Conservation (phyloP, 441 rosid species). For the Croton setiger region DNA sequence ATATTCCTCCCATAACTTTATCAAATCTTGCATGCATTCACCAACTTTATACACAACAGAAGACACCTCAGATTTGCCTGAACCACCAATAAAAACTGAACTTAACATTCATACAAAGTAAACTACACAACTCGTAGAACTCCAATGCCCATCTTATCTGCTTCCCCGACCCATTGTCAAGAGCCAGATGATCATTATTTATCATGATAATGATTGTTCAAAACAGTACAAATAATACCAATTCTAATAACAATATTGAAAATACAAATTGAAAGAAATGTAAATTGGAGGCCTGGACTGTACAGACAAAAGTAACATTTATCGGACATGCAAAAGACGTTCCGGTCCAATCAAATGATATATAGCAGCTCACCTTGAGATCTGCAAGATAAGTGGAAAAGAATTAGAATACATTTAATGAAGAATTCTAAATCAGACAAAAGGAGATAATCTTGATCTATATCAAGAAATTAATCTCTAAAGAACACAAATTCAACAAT, state of each 20-base stretch:
- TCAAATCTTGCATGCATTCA: conserved; percentile 97
- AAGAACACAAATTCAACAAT: neutral
- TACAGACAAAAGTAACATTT: neutral
- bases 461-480: neutral
- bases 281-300: neutral
- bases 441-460: neutral
- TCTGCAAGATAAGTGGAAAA: conserved; percentile 36
- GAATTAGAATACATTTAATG: conserved; percentile 3
- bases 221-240: conserved; percentile 1
- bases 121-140: conserved; percentile 11
- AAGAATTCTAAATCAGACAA: neutral
- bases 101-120: conserved; percentile 7
- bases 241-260: conserved; percentile 2
- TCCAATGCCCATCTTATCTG: neutral
- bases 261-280: neutral
- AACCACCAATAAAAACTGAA: conserved; percentile 33
- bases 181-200: conserved; percentile 18
- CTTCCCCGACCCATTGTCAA: conserved; percentile 10
- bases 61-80: conserved; percentile 86
- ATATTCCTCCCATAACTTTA: conserved; percentile 91
- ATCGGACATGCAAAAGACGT: conserved; percentile 13
- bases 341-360: conserved; percentile 19
- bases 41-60: conserved; percentile 94
- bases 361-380: conserved; percentile 49
- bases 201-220: conserved; percentile 12